A percentile compares a stretch with the other conserved stretches of the same genome.
Evolutionary conservation across 1,284 basidiomycete genomes (phyloP).

Genomic region (Ustilago esculenta): DNA sequence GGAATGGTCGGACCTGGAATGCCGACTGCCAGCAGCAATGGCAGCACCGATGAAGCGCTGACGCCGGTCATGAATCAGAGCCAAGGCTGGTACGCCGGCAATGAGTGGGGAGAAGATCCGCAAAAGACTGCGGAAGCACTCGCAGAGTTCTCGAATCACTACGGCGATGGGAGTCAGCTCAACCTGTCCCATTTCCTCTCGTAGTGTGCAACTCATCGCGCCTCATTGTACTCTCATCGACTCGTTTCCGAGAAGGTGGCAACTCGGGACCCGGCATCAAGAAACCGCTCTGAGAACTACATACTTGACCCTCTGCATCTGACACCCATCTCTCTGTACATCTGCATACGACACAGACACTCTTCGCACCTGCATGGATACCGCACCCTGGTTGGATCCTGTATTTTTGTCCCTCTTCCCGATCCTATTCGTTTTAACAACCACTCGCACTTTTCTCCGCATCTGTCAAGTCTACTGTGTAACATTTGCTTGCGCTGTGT

Average conservation of each 20-base stretch:
- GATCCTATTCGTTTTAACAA: background rate
- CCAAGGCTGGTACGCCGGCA: slow-evolving; percentile 37
- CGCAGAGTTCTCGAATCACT: slow-evolving; percentile 43
- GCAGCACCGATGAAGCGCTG: slow-evolving; percentile 44
- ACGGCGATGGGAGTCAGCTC: slow-evolving; percentile 32
- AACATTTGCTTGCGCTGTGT: slow-evolving; percentile 9
- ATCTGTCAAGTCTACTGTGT: slow-evolving; percentile 18
- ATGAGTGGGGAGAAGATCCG: slow-evolving; percentile 49
- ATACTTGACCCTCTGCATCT: background rate
- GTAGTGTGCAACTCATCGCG: too few species aligned
- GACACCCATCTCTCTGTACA: background rate
- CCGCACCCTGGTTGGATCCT: background rate
- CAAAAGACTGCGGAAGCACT: slow-evolving; percentile 49
- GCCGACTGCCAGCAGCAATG: slow-evolving; percentile 42
- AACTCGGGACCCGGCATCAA: too few species aligned
- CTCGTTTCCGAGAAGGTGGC: too few species aligned
- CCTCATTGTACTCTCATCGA: too few species aligned
- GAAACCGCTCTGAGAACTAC: too few species aligned
- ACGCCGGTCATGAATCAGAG: slow-evolving; percentile 46
- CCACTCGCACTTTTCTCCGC: slow-evolving; percentile 3
- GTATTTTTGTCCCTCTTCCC: background rate
- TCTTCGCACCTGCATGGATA: background rate
- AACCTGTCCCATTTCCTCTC: slow-evolving; percentile 41
- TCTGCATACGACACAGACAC: background rate
- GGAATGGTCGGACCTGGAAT: background rate